Percentiles rank a stretch among this genome's conserved stretches.
Evolutionary conservation across 1,284 basidiomycete species (phyloP).

Genomic region (Ganoderma lingzhi): DNA sequence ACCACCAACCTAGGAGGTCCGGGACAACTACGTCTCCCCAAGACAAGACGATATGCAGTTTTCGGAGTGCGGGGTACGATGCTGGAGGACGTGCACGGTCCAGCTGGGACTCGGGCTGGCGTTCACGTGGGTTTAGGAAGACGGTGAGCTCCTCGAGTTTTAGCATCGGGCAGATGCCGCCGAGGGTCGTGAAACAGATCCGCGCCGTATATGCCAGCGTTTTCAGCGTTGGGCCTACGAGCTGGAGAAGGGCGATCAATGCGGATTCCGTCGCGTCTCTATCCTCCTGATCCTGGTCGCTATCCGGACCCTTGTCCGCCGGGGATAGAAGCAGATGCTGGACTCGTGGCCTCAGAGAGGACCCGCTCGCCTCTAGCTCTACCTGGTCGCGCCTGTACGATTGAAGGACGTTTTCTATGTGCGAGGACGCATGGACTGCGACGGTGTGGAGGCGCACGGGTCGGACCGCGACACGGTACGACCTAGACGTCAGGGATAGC

Average conservation of each 20-base stretch:
- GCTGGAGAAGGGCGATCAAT: not conserved
- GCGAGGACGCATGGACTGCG: not conserved
- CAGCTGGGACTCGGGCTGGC: not conserved
- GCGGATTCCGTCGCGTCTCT: not conserved
- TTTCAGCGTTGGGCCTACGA: not conserved
- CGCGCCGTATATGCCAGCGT: not conserved
- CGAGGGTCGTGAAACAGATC: not conserved
- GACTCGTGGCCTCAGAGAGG: not conserved
- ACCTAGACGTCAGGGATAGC: conserved; percentile 1
- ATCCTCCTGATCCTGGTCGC: not conserved
- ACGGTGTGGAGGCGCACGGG: conserved; percentile 16
- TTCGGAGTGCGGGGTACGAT: not conserved
- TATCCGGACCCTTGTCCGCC: not conserved
- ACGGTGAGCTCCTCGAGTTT: not conserved
- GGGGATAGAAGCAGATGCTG: not conserved
- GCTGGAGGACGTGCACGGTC: not conserved
- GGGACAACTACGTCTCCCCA: not conserved
- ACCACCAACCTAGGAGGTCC: not conserved
- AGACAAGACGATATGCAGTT: not conserved
- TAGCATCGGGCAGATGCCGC: not conserved
- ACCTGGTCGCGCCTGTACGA: not conserved
- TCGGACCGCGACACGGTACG: conserved; percentile 1
- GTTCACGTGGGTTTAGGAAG: not conserved
- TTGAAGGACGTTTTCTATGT: not conserved
- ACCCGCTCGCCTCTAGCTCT: not conserved